Evolutionary conservation across 2,329 filamentous ascomycete genomes (phyloP), one percentile per base, ranked within the genome.

Genomic region (Diaporthe velutina): DNA sequence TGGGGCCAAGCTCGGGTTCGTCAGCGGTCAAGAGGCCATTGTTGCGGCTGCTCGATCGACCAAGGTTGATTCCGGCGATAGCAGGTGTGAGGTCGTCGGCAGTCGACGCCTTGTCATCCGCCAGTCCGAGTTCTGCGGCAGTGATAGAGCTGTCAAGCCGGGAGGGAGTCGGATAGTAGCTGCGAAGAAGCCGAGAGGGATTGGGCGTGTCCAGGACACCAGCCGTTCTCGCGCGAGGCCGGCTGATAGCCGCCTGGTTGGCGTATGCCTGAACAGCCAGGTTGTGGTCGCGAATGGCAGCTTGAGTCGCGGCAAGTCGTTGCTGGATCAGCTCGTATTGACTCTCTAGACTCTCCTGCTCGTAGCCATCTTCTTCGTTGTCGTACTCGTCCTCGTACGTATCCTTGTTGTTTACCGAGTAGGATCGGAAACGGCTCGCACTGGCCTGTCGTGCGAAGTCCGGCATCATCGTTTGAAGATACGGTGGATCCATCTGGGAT

Each of bases 341-440:
- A 75, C 81, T 88, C 75, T 92, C 89, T 71, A 90, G 81, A 74
- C 85, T 81, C 30, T 88, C 88, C 28, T 82, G 80, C 50, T 89
- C 92, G 75, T 94, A 95, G 48, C 70, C 73, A 5, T 70, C 70
- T 2, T 76, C 75, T 22, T 94, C 93, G 75, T 95, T 93, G 35
- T 95, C 93, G 70, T 97, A 96, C 61, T 95, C 93, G 79, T 97
- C 95, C 3, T 94, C 96, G 80, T 98, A 98, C 83, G 97, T 97
- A 83, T 98, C 96, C 84, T 98, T 98, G 73, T 98, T 97, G 84
- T 99, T 99, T 78, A 99, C 97, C 0, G 97, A 99, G 83, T 98
- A 98, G 2, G 97, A 99, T 61, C 97, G 92, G 88, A 98, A 98
- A 70, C 97, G 92, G 83, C 94, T 98, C 58, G 93, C 89, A 79